Conservation (phyloP, 2,329 filamentous ascomycete genomes). For the Chalaropsis thielavioides region DNA sequence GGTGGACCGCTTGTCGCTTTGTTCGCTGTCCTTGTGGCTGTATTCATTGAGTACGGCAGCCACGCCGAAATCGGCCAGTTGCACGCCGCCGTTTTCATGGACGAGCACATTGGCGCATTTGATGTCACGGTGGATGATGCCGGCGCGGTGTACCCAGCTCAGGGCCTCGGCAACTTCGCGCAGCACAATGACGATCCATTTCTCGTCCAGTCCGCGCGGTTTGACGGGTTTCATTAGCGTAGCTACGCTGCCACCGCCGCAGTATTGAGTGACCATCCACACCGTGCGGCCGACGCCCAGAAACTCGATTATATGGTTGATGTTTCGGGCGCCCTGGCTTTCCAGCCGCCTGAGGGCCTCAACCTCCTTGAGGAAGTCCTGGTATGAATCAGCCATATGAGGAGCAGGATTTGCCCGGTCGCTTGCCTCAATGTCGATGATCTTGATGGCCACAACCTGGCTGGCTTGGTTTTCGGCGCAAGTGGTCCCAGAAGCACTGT, state of each 20-base stretch:
- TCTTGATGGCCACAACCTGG: slow-evolving; percentile 59
- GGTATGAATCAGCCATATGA: slow-evolving; percentile 50
- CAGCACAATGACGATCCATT: slow-evolving; percentile 53
- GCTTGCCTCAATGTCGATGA: slow-evolving; percentile 68
- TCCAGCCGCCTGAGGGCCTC: slow-evolving; percentile 57
- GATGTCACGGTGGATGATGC: slow-evolving; percentile 57
- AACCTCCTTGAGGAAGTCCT: slow-evolving; percentile 55
- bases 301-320: slow-evolving; percentile 70
- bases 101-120: slow-evolving; percentile 70
- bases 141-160: slow-evolving; percentile 52
- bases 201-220: slow-evolving; percentile 51
- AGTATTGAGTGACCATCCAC: slow-evolving; percentile 83
- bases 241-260: slow-evolving; percentile 68
- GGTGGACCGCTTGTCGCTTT: slow-evolving; percentile 62
- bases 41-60: slow-evolving; percentile 36
- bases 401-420: slow-evolving; percentile 46
- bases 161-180: slow-evolving; percentile 52
- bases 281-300: slow-evolving; percentile 63
- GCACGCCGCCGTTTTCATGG: slow-evolving; percentile 60
- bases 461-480: slow-evolving; percentile 24
- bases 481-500: too few relatives aligned
- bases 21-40: slow-evolving; percentile 42
- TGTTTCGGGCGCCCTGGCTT: slow-evolving; percentile 59
- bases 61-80: slow-evolving; percentile 75
- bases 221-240: slow-evolving; percentile 55